Evolutionary conservation across 2,329 filamentous ascomycete species (phyloP).

Genomic region (Penicillium polonicum): DNA sequence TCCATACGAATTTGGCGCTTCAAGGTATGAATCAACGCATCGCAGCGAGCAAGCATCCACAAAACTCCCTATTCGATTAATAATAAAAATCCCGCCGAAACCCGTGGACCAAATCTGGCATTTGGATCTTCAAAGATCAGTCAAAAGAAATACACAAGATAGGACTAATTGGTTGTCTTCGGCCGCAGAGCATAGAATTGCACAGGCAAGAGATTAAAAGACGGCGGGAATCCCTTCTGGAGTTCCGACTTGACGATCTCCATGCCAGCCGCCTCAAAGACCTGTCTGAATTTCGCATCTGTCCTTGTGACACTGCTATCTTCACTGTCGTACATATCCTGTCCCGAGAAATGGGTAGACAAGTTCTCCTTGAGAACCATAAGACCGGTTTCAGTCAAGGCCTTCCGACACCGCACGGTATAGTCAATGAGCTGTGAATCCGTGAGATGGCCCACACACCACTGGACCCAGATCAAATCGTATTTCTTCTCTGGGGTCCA

Average conservation of each 20-base stretch:
- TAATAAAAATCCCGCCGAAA: neutral
- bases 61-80: neutral
- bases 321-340: constrained; percentile 70
- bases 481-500: constrained; percentile 64
- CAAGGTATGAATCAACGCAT: neutral
- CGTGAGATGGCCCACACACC: constrained; percentile 81
- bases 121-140: neutral
- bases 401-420: constrained; percentile 59
- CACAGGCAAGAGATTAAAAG: constrained; percentile 66
- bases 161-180: constrained; percentile 6
- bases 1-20: neutral
- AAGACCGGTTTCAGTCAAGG: constrained; percentile 45
- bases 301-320: constrained; percentile 78
- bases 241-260: constrained; percentile 67
- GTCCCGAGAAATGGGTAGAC: constrained; percentile 50
- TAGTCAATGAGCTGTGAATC: constrained; percentile 70
- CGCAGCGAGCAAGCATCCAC: neutral
- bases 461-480: constrained; percentile 85
- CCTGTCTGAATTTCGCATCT: constrained; percentile 66
- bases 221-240: constrained; percentile 68
- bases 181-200: constrained; percentile 74
- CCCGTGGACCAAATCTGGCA: neutral
- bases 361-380: constrained; percentile 83
- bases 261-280: constrained; percentile 71
- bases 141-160: neutral